Percentiles rank a stretch among this genome's conserved stretches.
Evolutionary conservation across 2,329 filamentous ascomycete species (phyloP).

Genomic region (Diaporthe sp.): DNA sequence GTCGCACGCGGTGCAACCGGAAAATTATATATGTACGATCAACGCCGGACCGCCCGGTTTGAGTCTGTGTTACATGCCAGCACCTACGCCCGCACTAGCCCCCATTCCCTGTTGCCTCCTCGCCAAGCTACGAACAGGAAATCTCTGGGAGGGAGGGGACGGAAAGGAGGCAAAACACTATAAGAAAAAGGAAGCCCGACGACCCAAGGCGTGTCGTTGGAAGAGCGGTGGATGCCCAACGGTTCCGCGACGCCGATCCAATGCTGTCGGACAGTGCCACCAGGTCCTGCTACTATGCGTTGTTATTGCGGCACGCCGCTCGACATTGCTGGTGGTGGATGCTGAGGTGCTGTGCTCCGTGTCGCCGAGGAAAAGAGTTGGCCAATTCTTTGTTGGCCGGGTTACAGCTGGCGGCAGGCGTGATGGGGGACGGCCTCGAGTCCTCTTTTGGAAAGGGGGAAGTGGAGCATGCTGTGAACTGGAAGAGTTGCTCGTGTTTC

Average conservation of each 20-base stretch:
- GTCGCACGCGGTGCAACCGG: constrained; percentile 15
- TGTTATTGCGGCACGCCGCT: neutral
- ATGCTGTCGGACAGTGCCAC: constrained; percentile 19
- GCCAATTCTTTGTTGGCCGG: neutral
- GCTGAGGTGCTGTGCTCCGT: constrained; percentile 25
- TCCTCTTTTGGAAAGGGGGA: neutral
- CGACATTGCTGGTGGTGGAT: neutral
- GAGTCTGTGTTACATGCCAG: constrained; percentile 34
- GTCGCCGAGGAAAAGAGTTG: constrained; percentile 3
- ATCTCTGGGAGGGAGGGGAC: too few relatives aligned
- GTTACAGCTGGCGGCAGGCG: constrained; percentile 1
- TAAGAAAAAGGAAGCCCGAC: neutral
- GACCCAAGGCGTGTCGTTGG: neutral
- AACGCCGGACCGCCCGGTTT: neutral
- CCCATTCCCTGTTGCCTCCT: neutral
- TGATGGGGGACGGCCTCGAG: constrained; percentile 10
- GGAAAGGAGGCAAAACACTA: neutral
- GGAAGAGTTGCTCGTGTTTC: constrained; percentile 15
- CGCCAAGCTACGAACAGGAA: neutral
- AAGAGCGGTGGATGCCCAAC: constrained; percentile 26
- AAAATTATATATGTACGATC: constrained; percentile 6
- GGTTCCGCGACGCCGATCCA: constrained; percentile 26
- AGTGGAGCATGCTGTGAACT: neutral
- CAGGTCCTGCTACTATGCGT: neutral
- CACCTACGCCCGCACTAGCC: neutral